Conservation (phyloP, 2,329 filamentous ascomycete species). For the Colletotrichum tropicale region DNA sequence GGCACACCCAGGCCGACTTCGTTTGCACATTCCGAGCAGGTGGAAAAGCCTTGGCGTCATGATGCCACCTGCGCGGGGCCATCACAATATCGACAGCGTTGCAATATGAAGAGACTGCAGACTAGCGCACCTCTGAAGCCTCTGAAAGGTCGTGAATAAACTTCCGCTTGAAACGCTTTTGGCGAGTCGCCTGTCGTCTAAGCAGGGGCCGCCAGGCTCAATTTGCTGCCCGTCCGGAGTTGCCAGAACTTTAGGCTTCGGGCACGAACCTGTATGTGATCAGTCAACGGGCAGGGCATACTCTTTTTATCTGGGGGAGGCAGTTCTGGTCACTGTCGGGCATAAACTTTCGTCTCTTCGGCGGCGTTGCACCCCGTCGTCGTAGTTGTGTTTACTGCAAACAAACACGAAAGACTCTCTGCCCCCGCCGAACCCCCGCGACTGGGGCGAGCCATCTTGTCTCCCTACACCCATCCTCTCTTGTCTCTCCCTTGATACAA, state of each 20-base stretch:
- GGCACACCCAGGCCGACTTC: not conserved
- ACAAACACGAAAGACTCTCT: not conserved
- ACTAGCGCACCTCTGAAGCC: not conserved
- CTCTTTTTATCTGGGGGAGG: not conserved
- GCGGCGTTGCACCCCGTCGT: not conserved
- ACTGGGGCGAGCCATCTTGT: not conserved
- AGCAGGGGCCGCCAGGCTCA: not conserved
- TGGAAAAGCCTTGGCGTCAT: not conserved
- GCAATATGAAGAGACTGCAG: not conserved
- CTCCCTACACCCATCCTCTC: not conserved
- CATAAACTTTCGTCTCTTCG: not conserved
- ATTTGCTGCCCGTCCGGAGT: not conserved
- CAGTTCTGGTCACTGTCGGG: not conserved
- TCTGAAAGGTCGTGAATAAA: not conserved
- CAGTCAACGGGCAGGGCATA: not conserved
- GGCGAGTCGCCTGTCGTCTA: not conserved
- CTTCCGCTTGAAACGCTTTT: constrained; percentile 11
- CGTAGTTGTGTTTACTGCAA: not conserved
- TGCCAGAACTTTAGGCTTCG: not conserved
- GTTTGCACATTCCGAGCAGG: not conserved
- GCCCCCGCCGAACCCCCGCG: not conserved
- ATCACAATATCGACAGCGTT: not conserved
- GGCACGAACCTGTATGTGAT: not conserved
- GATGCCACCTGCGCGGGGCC: not conserved
- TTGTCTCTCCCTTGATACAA: not conserved